Evolutionary conservation across 2,329 filamentous ascomycete genomes (phyloP).

Genomic region (Ophiognomonia clavigignenti-juglandacearum): DNA sequence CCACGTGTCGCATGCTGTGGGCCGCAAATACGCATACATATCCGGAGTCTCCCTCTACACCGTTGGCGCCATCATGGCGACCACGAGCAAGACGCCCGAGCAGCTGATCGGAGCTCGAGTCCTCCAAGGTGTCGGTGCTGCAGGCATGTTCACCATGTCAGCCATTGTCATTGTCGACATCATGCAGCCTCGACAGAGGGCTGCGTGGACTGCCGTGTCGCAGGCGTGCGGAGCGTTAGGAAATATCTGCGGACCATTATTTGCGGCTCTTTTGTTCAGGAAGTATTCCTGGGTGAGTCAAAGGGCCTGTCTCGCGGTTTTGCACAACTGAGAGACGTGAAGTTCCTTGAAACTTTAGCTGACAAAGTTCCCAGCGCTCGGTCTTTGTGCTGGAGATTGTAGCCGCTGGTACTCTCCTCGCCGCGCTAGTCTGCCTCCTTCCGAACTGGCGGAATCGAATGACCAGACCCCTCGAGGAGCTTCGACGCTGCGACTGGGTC

Average conservation of each 20-base stretch:
- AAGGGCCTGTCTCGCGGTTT: too few relatives aligned
- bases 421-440: background rate
- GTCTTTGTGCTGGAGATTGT: conserved; percentile 7
- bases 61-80: conserved; percentile 16
- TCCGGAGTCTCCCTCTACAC: conserved; percentile 13
- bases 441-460: background rate
- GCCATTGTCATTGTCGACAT: conserved; percentile 14
- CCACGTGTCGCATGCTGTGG: conserved; percentile 19
- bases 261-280: background rate
- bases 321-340: background rate
- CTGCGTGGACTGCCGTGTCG: conserved; percentile 8
- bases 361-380: background rate
- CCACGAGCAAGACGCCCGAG: background rate
- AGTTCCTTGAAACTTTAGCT: background rate
- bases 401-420: background rate
- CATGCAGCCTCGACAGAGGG: conserved; percentile 10
- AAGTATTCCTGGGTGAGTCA: conserved; percentile 6
- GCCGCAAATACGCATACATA: conserved; percentile 19
- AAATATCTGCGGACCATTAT: conserved; percentile 12
- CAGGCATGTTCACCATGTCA: conserved; percentile 15
- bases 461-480: background rate
- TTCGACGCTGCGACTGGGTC: conserved; percentile 10
- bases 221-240: conserved; percentile 12
- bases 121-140: conserved; percentile 11
- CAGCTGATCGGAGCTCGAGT: conserved; percentile 6